phyloP scores from a whole-genome alignment of 2,329 filamentous ascomycete genomes.

The Mycogone perniciosa region DNA sequence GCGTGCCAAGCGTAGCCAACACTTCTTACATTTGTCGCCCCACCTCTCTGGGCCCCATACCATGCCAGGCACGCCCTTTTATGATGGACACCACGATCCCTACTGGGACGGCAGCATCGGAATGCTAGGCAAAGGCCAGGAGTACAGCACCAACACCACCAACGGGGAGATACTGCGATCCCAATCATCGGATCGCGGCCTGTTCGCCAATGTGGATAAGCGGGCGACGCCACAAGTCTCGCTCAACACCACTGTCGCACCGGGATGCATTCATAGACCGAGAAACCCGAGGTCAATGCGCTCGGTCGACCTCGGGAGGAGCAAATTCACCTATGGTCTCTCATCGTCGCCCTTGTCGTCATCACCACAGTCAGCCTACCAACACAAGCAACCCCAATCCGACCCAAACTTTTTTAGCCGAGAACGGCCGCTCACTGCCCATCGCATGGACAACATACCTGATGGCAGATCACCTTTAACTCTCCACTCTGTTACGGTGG shows the following conservation, averaged over 20 bases:
- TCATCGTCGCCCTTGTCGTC: conserved; percentile 35
- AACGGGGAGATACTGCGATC: conserved; percentile 47
- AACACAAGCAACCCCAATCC: conserved; percentile 38
- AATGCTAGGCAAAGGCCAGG: conserved; percentile 34
- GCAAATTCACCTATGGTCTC: conserved; percentile 23
- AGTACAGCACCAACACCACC: conserved; percentile 19
- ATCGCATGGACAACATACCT: conserved; percentile 29
- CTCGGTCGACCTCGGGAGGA: conserved; percentile 35
- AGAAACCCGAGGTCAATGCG: conserved; percentile 41
- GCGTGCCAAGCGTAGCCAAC: conserved; percentile 37
- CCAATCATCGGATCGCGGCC: conserved; percentile 56
- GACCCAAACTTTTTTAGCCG: conserved; percentile 37
- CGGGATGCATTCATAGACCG: conserved; percentile 50
- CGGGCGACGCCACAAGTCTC: conserved; percentile 59
- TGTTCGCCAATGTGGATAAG: conserved; percentile 55
- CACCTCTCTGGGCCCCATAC: conserved; percentile 22
- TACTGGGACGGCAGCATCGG: conserved; percentile 34
- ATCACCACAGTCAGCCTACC: conserved; percentile 34
- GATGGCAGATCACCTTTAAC: conserved; percentile 3
- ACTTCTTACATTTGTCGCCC: conserved; percentile 35
- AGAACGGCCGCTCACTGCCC: conserved; percentile 43
- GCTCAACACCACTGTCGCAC: conserved; percentile 54
- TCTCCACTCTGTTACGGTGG: background rate
- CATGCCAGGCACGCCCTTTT: conserved; percentile 31
- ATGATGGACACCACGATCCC: conserved; percentile 30